Evolutionary conservation across 345 rosid genomes (phyloP).

Genomic region (Pistacia vera): DNA sequence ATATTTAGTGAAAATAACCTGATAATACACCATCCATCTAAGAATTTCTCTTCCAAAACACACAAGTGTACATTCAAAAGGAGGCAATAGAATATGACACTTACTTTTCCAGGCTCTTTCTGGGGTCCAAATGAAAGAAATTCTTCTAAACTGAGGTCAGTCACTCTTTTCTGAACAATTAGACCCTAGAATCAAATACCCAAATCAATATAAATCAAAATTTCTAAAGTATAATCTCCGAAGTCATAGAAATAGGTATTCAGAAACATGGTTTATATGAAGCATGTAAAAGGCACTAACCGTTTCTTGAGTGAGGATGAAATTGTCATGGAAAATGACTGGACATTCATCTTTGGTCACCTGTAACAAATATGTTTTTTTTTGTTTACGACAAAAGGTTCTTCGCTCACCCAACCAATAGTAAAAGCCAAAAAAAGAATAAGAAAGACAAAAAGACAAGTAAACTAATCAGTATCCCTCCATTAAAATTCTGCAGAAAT

Average conservation of each 20-base stretch:
- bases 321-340: slow-evolving; percentile 67
- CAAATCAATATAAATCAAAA: neutral
- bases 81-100: neutral
- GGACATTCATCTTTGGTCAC: slow-evolving; percentile 72
- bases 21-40: too few relatives aligned
- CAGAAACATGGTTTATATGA: neutral
- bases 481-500: neutral
- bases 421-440: slow-evolving; percentile 4
- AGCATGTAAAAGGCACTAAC: slow-evolving; percentile 27
- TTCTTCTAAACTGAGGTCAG: slow-evolving; percentile 51
- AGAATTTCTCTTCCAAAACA: neutral
- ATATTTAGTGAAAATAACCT: too few relatives aligned
- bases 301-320: slow-evolving; percentile 50
- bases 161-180: slow-evolving; percentile 56
- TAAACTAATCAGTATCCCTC: slow-evolving; percentile 23
- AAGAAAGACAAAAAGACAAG: neutral
- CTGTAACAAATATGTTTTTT: slow-evolving; percentile 38
- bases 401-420: slow-evolving; percentile 18
- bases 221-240: neutral
- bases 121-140: slow-evolving; percentile 62
- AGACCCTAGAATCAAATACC: slow-evolving; percentile 44
- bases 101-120: slow-evolving; percentile 31
- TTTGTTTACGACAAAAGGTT: slow-evolving; percentile 26
- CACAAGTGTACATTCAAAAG: neutral
- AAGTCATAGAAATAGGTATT: neutral